phyloP scores from a whole-genome alignment of 2,329 filamentous ascomycete genomes.

The Curvularia verruculosa region DNA sequence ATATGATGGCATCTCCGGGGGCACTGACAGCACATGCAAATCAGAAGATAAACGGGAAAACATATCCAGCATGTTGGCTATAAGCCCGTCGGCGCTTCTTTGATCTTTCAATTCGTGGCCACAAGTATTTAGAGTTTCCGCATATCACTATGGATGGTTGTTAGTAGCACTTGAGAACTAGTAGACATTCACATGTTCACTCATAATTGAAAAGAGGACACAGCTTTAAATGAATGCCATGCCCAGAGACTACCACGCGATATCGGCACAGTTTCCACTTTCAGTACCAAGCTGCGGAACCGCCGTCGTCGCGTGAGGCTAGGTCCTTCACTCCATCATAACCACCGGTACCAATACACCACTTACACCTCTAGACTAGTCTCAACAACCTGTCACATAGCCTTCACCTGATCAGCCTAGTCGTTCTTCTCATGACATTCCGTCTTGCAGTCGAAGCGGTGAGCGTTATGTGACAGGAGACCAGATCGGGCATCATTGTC shows the following conservation, averaged over 20 bases:
- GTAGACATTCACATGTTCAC: neutral
- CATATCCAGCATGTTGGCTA: neutral
- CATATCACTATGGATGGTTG: neutral
- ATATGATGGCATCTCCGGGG: neutral
- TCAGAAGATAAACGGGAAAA: neutral
- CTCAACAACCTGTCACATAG: neutral
- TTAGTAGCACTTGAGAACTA: neutral
- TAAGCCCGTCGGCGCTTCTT: neutral
- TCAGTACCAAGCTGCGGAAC: neutral
- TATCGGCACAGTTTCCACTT: neutral
- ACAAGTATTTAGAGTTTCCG: neutral
- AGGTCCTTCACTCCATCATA: neutral
- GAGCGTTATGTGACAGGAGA: slow-evolving; percentile 7
- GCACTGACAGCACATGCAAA: neutral
- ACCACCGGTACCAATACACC: neutral
- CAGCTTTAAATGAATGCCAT: neutral
- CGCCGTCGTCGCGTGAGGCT: neutral
- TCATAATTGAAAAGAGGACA: neutral
- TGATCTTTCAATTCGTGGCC: neutral
- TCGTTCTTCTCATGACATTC: neutral
- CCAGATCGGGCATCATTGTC: neutral
- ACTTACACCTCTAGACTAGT: neutral
- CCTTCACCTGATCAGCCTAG: neutral
- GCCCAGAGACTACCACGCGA: neutral
- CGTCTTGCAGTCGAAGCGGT: slow-evolving; percentile 2